Evolutionary conservation across 2,329 filamentous ascomycete genomes (phyloP), one percentile per base, ranked within the genome.

Genomic region (Cladosporium phlei): DNA sequence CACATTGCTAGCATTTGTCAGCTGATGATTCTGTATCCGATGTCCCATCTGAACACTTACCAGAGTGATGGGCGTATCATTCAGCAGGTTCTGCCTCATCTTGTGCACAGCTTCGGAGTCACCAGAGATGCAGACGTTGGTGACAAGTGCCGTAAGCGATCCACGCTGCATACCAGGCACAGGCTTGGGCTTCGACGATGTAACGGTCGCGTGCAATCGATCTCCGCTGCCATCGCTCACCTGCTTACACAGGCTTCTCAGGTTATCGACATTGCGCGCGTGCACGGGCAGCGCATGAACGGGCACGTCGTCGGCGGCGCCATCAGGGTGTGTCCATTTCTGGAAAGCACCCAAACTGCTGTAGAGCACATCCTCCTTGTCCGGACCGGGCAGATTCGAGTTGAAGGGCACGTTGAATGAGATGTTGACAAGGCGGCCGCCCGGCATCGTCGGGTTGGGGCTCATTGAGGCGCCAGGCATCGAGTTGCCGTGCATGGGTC

Each of bases 391-490:
- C 52, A 98, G 82, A 61, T 91, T 91, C 54, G 88, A 95, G 58
- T 89, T 84, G 70, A 97, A 96, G 51, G 93, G 93, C 38, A 98
- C 86, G 66, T 96, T 97, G 82, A 98, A 97, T 55, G 88, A 91
- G 66, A 95, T 85, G 69, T 94, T 88, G 68, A 97, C 87, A 55
- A 82, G 82, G 43, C 83, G 76, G 65, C 91, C 86, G 65, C 91
- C 86, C 63, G 84, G 78, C 53, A 83, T 75, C 49, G 85, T 80
- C 55, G 85, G 82, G 59, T 82, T 69, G 25, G 60, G 63, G 46
- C 56, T 57, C 58, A 78, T 65, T 17, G 62, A 54, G 28, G 63
- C 57, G 3, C 42, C 44, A 14, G 37, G 34, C 44, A 47, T 47
- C 16, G 44, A 10, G 37, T 37, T 47, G 25, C 44, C 44, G 32